Conservation (phyloP, 495 filamentous ascomycete species). For the Lindgomyces ingoldianus region DNA sequence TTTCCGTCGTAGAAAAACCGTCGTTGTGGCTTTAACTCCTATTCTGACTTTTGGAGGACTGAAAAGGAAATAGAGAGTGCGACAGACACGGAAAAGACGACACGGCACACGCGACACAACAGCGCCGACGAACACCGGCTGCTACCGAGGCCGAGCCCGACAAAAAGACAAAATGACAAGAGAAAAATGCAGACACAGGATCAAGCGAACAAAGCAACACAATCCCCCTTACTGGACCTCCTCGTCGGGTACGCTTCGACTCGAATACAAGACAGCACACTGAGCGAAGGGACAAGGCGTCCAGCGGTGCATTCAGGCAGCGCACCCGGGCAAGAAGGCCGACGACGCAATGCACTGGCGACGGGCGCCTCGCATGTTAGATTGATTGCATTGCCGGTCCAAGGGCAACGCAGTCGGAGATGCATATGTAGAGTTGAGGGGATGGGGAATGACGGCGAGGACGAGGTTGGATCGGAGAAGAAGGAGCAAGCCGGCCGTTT, state of each 20-base stretch:
- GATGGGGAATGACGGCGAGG: too few species aligned
- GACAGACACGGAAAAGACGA: slow-evolving; percentile 20
- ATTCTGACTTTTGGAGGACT: slow-evolving; percentile 19
- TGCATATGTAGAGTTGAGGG: slow-evolving; percentile 33
- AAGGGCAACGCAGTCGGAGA: slow-evolving; percentile 16
- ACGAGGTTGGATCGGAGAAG: not conserved
- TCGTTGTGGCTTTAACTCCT: slow-evolving; percentile 4
- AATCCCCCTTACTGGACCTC: too few species aligned
- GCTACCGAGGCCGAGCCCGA: not conserved
- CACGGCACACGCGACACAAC: slow-evolving; percentile 24
- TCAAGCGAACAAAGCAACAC: too few species aligned
- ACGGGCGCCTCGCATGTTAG: slow-evolving; percentile 11
- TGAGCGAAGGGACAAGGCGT: too few species aligned
- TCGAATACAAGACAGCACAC: too few species aligned
- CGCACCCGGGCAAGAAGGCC: too few species aligned
- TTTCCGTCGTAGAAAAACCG: slow-evolving; percentile 1
- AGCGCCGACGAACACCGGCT: slow-evolving; percentile 19
- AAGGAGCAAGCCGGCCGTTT: slow-evolving; percentile 13
- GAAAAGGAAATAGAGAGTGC: slow-evolving; percentile 15
- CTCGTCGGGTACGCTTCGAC: not conserved
- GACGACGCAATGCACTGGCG: not conserved
- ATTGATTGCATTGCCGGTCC: slow-evolving; percentile 20
- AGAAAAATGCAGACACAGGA: not conserved
- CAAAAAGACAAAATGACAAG: not conserved
- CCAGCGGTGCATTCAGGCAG: too few species aligned